Percentiles rank a stretch among this genome's conserved stretches.
Evolutionary conservation across 1,284 basidiomycete genomes (phyloP).

Genomic region (Vanrija humicola): DNA sequence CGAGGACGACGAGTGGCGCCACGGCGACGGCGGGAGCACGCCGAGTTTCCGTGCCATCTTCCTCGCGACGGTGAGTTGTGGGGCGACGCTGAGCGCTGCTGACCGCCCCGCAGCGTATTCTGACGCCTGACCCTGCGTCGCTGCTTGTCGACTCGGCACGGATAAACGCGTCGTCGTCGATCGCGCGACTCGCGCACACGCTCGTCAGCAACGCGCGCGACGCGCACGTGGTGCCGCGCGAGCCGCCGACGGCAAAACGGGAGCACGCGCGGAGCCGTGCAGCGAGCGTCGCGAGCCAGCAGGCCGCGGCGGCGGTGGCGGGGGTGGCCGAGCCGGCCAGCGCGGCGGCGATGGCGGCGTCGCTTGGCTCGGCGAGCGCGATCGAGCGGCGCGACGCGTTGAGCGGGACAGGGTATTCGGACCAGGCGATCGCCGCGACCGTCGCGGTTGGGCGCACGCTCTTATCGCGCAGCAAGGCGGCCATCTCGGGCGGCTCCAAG

Average conservation of each 20-base stretch:
- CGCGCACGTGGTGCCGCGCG: conserved; percentile 56
- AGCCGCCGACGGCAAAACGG: conserved; percentile 18
- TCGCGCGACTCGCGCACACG: conserved; percentile 64
- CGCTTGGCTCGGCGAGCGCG: too few relatives aligned
- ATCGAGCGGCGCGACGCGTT: too few relatives aligned
- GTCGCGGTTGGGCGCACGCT: conserved; percentile 33
- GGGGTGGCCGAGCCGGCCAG: neutral
- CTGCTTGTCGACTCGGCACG: conserved; percentile 68
- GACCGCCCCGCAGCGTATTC: conserved; percentile 56
- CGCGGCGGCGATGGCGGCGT: neutral
- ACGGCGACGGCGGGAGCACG: conserved; percentile 42
- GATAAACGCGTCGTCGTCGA: conserved; percentile 54
- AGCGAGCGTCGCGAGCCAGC: conserved; percentile 48
- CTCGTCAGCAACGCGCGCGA: conserved; percentile 71
- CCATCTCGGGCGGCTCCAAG: conserved; percentile 21
- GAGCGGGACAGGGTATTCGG: conserved; percentile 11
- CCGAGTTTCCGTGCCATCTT: conserved; percentile 44
- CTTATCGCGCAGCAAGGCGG: conserved; percentile 32
- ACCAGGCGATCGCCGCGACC: conserved; percentile 36
- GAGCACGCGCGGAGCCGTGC: conserved; percentile 29
- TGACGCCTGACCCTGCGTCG: conserved; percentile 73
- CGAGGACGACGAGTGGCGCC: conserved; percentile 35
- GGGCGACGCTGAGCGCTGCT: neutral
- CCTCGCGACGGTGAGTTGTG: conserved; percentile 39
- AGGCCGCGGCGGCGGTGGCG: neutral